Evolutionary conservation across 2,329 filamentous ascomycete genomes (phyloP).

Genomic region (Trichophyton equinum): DNA sequence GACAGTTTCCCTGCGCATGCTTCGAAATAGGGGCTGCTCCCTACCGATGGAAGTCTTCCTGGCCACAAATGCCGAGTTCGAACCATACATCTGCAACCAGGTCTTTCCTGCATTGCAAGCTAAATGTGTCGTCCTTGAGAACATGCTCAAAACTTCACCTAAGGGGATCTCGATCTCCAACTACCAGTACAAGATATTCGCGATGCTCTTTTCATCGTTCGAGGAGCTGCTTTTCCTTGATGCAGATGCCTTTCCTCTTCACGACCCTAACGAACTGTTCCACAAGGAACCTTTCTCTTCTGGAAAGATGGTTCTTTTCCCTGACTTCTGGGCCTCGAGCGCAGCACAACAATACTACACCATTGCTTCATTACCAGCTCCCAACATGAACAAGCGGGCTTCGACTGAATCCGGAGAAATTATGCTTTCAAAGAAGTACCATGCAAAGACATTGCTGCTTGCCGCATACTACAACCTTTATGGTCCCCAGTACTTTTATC

Average conservation of each 20-base stretch:
- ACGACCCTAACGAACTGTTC: constrained; percentile 33
- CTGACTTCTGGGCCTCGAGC: constrained; percentile 36
- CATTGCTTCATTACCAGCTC: constrained; percentile 23
- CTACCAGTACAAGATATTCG: constrained; percentile 39
- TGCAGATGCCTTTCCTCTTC: constrained; percentile 36
- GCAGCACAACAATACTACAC: constrained; percentile 28
- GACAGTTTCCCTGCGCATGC: constrained; percentile 35
- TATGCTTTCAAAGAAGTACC: constrained; percentile 33
- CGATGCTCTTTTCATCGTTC: constrained; percentile 40
- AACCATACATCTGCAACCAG: constrained; percentile 31
- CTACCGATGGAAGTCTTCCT: constrained; percentile 38
- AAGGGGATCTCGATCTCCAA: constrained; percentile 25
- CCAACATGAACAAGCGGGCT: constrained; percentile 15
- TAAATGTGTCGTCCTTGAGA: constrained; percentile 33
- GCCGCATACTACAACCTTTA: constrained; percentile 40
- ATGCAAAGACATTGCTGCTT: constrained; percentile 33
- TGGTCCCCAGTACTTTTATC: constrained; percentile 36
- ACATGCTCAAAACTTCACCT: constrained; percentile 26
- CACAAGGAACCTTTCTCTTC: constrained; percentile 29
- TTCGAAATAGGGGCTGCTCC: constrained; percentile 31
- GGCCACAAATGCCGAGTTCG: constrained; percentile 31
- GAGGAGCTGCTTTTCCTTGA: constrained; percentile 39
- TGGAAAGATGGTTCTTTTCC: constrained; percentile 35
- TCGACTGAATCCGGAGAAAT: constrained; percentile 37
- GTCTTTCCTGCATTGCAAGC: constrained; percentile 34